phyloP scores from a whole-genome alignment of 192 early-diverging fungal genomes.

The Podila verticillata region DNA sequence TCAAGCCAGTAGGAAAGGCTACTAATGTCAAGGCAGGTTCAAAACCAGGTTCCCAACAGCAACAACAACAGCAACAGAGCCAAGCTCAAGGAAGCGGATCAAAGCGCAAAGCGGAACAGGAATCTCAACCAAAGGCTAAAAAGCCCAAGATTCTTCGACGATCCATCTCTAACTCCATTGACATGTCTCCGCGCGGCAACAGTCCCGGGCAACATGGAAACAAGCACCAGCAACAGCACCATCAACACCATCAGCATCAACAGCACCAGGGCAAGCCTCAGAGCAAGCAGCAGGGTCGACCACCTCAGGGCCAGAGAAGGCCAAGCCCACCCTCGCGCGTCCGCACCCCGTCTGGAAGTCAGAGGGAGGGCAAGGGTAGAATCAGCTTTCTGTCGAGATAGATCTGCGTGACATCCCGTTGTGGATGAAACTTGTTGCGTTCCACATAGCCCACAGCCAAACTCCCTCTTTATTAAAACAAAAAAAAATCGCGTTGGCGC shows the following conservation, averaged over 20 bases:
- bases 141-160: slow-evolving; percentile 39
- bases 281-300: slow-evolving; percentile 7
- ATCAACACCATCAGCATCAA: neutral
- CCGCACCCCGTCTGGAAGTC: neutral
- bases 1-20: slow-evolving; percentile 5
- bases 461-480: no score
- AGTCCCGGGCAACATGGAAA: slow-evolving; percentile 1
- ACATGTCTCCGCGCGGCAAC: slow-evolving; percentile 5
- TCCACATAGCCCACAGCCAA: no score
- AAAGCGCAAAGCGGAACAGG: slow-evolving; percentile 38
- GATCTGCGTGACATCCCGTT: neutral
- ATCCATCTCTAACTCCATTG: slow-evolving; percentile 6
- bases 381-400: slow-evolving; percentile 40
- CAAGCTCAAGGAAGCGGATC: slow-evolving; percentile 4
- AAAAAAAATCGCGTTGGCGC: no score
- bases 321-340: no score
- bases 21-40: slow-evolving; percentile 1
- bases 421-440: neutral
- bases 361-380: slow-evolving; percentile 8
- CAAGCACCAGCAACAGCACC: neutral
- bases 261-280: neutral
- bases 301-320: neutral
- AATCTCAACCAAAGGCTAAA: slow-evolving; percentile 15
- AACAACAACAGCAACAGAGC: slow-evolving; percentile 10
- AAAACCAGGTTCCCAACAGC: neutral